phyloP scores from a whole-genome alignment of 495 filamentous ascomycete genomes.

The Aspergillus incahuasiensis region DNA sequence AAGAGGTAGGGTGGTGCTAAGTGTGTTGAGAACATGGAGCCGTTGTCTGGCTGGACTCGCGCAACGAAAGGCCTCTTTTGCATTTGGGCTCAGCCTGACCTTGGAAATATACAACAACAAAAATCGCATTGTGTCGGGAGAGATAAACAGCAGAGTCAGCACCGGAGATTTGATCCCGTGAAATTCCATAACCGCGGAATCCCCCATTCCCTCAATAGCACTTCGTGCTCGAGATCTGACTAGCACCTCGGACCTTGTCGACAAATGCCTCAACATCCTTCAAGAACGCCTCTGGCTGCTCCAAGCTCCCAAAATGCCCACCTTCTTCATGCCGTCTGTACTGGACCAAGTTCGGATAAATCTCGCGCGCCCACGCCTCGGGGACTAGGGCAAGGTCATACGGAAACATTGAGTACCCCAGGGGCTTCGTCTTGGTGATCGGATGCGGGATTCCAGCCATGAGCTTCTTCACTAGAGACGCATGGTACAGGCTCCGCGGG shows the following conservation, averaged over 20 bases:
- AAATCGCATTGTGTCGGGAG: no score
- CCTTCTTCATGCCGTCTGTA: slow-evolving; percentile 39
- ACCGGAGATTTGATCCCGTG: no score
- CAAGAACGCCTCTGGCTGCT: slow-evolving; percentile 31
- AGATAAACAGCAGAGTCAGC: no score
- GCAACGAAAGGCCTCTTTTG: no score
- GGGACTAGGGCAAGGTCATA: slow-evolving; percentile 48
- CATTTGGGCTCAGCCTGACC: no score
- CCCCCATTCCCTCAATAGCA: no score
- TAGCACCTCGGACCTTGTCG: slow-evolving; percentile 25
- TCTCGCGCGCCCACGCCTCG: slow-evolving; percentile 41
- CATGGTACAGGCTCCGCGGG: slow-evolving; percentile 50
- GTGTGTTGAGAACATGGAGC: no score
- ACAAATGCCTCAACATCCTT: slow-evolving; percentile 58
- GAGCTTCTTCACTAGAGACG: slow-evolving; percentile 38
- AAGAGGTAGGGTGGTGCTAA: no score
- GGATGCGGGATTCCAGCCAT: slow-evolving; percentile 27
- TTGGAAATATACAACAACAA: no score
- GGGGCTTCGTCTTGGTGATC: slow-evolving; percentile 38
- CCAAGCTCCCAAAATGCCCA: slow-evolving; percentile 15
- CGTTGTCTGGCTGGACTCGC: no score
- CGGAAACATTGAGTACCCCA: slow-evolving; percentile 57
- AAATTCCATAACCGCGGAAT: no score
- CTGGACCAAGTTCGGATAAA: slow-evolving; percentile 43
- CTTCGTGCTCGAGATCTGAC: no score